phyloP scores from a whole-genome alignment of 2,329 filamentous ascomycete genomes.

The Geosmithia morbida region DNA sequence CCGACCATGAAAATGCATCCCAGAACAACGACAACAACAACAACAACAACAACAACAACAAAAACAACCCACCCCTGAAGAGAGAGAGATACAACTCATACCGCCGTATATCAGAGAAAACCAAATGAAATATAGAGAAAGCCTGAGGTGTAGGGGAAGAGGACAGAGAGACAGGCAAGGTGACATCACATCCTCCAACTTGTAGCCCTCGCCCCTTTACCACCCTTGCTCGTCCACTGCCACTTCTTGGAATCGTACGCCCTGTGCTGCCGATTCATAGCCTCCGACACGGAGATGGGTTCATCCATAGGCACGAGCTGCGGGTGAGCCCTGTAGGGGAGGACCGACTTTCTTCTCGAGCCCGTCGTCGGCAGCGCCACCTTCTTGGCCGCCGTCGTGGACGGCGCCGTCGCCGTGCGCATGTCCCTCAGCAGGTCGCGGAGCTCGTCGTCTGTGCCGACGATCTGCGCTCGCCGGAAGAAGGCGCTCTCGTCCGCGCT shows the following conservation, averaged over 20 bases:
- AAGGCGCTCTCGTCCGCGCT: slow-evolving; percentile 20
- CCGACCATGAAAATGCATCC: too few species aligned
- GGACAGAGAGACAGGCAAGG: neutral
- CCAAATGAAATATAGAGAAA: neutral
- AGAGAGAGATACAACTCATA: too few species aligned
- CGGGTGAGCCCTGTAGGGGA: slow-evolving; percentile 21
- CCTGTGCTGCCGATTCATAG: slow-evolving; percentile 10
- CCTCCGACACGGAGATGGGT: slow-evolving; percentile 19
- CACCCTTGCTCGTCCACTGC: slow-evolving; percentile 8
- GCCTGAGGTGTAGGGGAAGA: neutral
- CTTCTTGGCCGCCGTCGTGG: slow-evolving; percentile 5
- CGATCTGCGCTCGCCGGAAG: slow-evolving; percentile 79
- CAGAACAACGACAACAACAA: too few species aligned
- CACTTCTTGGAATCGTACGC: slow-evolving; percentile 10
- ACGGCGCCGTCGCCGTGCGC: slow-evolving; percentile 18
- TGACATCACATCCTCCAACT: slow-evolving; percentile 3
- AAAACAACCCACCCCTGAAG: too few species aligned
- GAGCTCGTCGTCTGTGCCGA: slow-evolving; percentile 58
- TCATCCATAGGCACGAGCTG: slow-evolving; percentile 18
- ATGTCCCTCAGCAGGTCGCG: slow-evolving; percentile 53
- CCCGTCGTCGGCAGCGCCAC: slow-evolving; percentile 3
- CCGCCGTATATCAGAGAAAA: neutral
- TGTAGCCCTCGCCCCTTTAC: slow-evolving; percentile 10
- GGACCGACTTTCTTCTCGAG: slow-evolving; percentile 12
- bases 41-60: too few species aligned